phyloP scores from a whole-genome alignment of 495 filamentous ascomycete genomes.

The Trichoderma asperelloides region DNA sequence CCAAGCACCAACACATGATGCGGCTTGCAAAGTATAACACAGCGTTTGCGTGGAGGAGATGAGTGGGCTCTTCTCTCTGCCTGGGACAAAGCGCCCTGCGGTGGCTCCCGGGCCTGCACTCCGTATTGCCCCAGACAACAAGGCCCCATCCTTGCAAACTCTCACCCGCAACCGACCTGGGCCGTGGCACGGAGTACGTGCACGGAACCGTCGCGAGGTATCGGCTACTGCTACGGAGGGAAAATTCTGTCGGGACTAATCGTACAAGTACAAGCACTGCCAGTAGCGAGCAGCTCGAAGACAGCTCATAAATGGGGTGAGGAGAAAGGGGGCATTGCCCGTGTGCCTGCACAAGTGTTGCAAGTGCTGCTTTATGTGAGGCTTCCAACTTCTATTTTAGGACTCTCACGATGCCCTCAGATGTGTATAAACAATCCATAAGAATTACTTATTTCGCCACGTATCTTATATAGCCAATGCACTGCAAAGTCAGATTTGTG shows the following conservation, averaged over 20 bases:
- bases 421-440: too few relatives aligned
- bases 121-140: slow-evolving; percentile 5
- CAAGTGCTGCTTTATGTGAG: too few relatives aligned
- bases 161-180: not conserved
- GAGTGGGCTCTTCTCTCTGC: not conserved
- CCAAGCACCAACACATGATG: not conserved
- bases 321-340: not conserved
- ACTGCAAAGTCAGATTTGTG: too few relatives aligned
- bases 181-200: not conserved
- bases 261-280: too few relatives aligned
- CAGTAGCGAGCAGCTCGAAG: not conserved
- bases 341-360: too few relatives aligned
- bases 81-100: not conserved
- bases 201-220: too few relatives aligned
- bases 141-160: not conserved
- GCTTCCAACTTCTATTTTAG: too few relatives aligned
- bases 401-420: too few relatives aligned
- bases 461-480: too few relatives aligned
- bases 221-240: too few relatives aligned
- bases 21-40: not conserved
- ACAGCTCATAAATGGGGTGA: not conserved
- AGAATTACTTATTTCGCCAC: too few relatives aligned
- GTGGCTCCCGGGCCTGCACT: not conserved
- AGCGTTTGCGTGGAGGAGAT: not conserved
- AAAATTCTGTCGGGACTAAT: too few relatives aligned